A percentile compares a stretch with the other conserved stretches of the same genome.
Conservation (phyloP, 1,139 yeast genomes). For the Blastobotrys ciferrii region DNA sequence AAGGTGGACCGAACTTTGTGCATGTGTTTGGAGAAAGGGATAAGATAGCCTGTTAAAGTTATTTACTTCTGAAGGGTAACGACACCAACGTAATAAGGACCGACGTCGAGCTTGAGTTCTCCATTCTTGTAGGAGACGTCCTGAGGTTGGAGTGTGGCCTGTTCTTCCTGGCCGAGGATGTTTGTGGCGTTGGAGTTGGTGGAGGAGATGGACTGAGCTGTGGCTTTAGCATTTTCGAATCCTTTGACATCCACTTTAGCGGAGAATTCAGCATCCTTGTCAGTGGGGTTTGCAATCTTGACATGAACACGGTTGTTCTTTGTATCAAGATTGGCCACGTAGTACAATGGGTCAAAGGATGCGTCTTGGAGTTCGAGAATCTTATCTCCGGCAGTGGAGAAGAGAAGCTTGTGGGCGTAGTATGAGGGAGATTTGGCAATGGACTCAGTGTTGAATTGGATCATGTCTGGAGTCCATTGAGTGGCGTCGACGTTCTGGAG, state of each 20-base stretch:
- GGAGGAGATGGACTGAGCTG: slow-evolving; percentile 5
- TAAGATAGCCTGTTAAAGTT: no score
- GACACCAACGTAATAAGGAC: slow-evolving; percentile 8
- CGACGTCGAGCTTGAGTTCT: slow-evolving; percentile 2
- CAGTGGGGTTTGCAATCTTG: slow-evolving; percentile 6
- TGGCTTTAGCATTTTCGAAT: slow-evolving; percentile 2
- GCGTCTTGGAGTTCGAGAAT: slow-evolving; percentile 13
- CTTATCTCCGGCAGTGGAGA: slow-evolving; percentile 13
- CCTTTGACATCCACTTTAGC: slow-evolving; percentile 4
- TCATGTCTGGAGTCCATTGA: slow-evolving; percentile 1
- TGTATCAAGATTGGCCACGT: slow-evolving; percentile 11
- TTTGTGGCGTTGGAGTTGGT: slow-evolving; percentile 1
- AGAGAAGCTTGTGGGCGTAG: slow-evolving; percentile 10
- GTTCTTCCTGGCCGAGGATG: background rate
- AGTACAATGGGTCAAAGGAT: slow-evolving; percentile 14
- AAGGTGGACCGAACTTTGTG: no score
- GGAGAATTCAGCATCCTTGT: background rate
- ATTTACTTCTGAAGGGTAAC: slow-evolving; percentile 1
- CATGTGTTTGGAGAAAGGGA: no score
- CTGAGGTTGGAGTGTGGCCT: slow-evolving; percentile 1
- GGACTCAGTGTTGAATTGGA: slow-evolving; percentile 7
- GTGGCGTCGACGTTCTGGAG: slow-evolving; percentile 4
- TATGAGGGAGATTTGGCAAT: slow-evolving; percentile 10
- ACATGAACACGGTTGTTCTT: slow-evolving; percentile 8
- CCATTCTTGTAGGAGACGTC: slow-evolving; percentile 1